Evolutionary conservation across 345 rosid genomes (phyloP), one percentile per base, ranked within the genome.

Genomic region (Salix brachista): DNA sequence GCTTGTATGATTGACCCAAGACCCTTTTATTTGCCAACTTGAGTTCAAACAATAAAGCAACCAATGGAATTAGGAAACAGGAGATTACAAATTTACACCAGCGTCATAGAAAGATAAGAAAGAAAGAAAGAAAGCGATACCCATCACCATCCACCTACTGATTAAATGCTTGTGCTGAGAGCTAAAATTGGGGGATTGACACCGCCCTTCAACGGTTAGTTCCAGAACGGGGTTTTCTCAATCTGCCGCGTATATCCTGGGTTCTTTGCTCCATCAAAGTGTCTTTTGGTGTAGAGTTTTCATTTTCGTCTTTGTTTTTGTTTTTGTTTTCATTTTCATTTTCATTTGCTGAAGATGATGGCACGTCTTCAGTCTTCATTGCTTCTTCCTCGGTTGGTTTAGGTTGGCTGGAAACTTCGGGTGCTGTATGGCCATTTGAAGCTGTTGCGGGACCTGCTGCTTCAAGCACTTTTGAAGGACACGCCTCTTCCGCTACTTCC

Each of bases 221-320:
- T 28, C 73, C 77, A 17, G 93, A 79, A 41, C 87, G 91, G 77
- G 82, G 75, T 89, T 82, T 93, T 86, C 84, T 89, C 84, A 80
- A 76, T 73, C 77, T 86, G 65, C 67, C 82, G 42, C 89, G 89
- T 48, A 88, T 83, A 37, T 77, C 71, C 42, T 64, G 80, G 21
- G 84, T 70, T 2, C 84, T 72, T 80, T 84, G 91, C n/a, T 90
- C 97, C 83, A 88, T 82, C 46, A 87, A 39, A 0, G 85, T 86
- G 79, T 89, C 97, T 69, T 89, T 88, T 0, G 88, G 61, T 30
- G 94, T 82, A 79, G 86, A 83, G 66, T 84, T 77, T 75, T 70
- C 25, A 50, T 75, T 81, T 56, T 88, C 91, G 67, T 75, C 75
- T 16, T 42, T 36, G 37, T 36, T 5, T 36, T 42, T 36, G 7